Percentiles rank a stretch among this genome's conserved stretches.
These are phyloP conservation scores for Verticillium nonalfalfae DNA, from an alignment of 2,329 filamentous ascomycete genomes.

Conservation along the genomic window DNA sequence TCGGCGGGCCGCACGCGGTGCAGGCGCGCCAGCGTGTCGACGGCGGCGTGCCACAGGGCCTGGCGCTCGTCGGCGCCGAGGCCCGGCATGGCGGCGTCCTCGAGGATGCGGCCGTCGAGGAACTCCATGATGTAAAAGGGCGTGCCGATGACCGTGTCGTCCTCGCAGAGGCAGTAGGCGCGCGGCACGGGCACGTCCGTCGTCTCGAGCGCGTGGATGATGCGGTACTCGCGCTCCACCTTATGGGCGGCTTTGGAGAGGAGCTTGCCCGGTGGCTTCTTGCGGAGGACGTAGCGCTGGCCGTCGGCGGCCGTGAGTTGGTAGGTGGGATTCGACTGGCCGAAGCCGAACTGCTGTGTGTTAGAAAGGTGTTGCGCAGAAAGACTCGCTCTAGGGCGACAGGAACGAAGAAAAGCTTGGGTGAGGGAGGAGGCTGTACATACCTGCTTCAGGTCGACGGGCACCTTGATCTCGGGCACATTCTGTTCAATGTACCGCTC, in stretches of 20 bases:
- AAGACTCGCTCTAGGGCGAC: neutral
- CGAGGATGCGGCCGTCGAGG: slow-evolving; percentile 87
- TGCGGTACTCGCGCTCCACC: slow-evolving; percentile 90
- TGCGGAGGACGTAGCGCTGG: slow-evolving; percentile 79
- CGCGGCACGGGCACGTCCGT: slow-evolving; percentile 84
- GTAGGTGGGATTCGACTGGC: slow-evolving; percentile 96
- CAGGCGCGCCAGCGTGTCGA: slow-evolving; percentile 77
- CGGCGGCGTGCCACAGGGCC: slow-evolving; percentile 80
- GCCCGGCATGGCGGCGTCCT: slow-evolving; percentile 76
- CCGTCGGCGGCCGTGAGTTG: slow-evolving; percentile 70
- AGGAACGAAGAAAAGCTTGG: neutral
- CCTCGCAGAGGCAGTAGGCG: slow-evolving; percentile 80
- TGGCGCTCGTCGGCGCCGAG: slow-evolving; percentile 60
- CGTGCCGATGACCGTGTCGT: slow-evolving; percentile 73
- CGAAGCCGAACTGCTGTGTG: slow-evolving; percentile 75
- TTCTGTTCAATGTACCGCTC: slow-evolving; percentile 70
- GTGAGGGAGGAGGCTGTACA: slow-evolving; percentile 6
- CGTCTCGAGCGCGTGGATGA: slow-evolving; percentile 72
- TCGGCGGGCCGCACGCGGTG: slow-evolving; percentile 64
- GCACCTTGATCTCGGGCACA: slow-evolving; percentile 78
- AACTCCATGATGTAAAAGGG: slow-evolving; percentile 98
- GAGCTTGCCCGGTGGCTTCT: slow-evolving; percentile 94
- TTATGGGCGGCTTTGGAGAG: slow-evolving; percentile 92
- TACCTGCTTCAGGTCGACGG: slow-evolving; percentile 85
- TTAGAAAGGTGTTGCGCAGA: neutral